Conservation (phyloP, 1,284 basidiomycete species). For the Melanopsichium pennsylvanicum region DNA sequence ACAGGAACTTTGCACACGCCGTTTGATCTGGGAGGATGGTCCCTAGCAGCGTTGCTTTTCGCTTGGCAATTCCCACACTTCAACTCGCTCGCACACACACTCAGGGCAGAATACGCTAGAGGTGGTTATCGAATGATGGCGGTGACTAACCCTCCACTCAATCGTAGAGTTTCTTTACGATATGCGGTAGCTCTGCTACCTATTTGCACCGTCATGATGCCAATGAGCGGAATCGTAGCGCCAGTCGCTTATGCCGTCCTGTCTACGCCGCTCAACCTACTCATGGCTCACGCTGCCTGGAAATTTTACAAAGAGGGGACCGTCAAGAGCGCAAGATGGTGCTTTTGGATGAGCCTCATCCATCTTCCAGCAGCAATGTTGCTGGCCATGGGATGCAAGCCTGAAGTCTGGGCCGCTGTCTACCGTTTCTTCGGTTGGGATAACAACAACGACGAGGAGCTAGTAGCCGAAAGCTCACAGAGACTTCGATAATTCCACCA, state of each 20-base stretch:
- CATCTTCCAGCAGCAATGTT: slow-evolving; percentile 89
- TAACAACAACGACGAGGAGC: not conserved
- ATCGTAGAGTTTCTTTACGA: slow-evolving; percentile 83
- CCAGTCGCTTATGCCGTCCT: slow-evolving; percentile 78
- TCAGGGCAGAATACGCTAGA: slow-evolving; percentile 87
- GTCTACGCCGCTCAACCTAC: slow-evolving; percentile 77
- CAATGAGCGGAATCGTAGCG: slow-evolving; percentile 53
- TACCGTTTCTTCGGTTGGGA: slow-evolving; percentile 31
- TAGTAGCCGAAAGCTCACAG: not conserved
- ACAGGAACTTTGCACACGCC: slow-evolving; percentile 80
- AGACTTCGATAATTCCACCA: slow-evolving; percentile 8
- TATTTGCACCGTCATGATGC: slow-evolving; percentile 76
- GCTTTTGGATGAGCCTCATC: slow-evolving; percentile 80
- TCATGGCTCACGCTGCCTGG: slow-evolving; percentile 79
- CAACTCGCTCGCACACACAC: slow-evolving; percentile 87
- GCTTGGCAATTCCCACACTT: slow-evolving; percentile 99
- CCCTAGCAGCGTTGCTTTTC: slow-evolving; percentile 71
- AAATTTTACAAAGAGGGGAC: slow-evolving; percentile 67
- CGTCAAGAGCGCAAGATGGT: slow-evolving; percentile 79
- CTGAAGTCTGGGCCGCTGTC: slow-evolving; percentile 56
- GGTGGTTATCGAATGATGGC: slow-evolving; percentile 94
- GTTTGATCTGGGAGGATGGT: slow-evolving; percentile 57
- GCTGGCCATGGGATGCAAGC: slow-evolving; percentile 79
- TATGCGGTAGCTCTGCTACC: slow-evolving; percentile 83
- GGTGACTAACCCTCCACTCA: slow-evolving; percentile 80